Conservation (phyloP, 1,284 basidiomycete genomes). For the Trametes hirsuta region DNA sequence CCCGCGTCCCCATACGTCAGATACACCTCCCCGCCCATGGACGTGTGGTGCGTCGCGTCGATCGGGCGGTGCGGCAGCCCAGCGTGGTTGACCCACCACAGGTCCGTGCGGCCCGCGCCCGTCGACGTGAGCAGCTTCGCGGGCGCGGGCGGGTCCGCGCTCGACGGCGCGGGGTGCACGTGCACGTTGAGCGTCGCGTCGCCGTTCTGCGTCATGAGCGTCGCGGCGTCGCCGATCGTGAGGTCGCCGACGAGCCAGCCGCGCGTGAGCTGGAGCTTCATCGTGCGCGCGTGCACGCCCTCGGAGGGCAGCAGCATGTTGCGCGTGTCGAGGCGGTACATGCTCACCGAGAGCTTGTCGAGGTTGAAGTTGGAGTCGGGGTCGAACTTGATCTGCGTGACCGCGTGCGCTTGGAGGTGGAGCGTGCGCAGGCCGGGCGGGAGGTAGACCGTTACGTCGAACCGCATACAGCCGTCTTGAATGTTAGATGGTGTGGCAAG, state of each 20-base stretch:
- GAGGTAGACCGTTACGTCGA: constrained; percentile 53
- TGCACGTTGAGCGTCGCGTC: constrained; percentile 53
- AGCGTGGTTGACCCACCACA: constrained; percentile 47
- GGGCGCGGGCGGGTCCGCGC: constrained; percentile 34
- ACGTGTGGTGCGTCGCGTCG: constrained; percentile 47
- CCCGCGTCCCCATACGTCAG: constrained; percentile 54
- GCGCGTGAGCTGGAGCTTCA: constrained; percentile 48
- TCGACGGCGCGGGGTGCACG: constrained; percentile 41
- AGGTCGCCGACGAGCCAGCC: constrained; percentile 67
- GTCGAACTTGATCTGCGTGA: constrained; percentile 54
- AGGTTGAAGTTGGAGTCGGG: constrained; percentile 43
- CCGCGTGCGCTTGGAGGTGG: constrained; percentile 42
- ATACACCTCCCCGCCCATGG: constrained; percentile 54
- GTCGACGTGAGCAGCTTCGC: constrained; percentile 50
- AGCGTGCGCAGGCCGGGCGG: constrained; percentile 52
- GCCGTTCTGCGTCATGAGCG: constrained; percentile 52
- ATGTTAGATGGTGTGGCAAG: constrained; percentile 34
- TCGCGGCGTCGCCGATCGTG: constrained; percentile 45
- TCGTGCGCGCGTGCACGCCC: constrained; percentile 42
- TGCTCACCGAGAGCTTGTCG: constrained; percentile 48
- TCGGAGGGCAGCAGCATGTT: constrained; percentile 52
- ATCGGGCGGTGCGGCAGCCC: constrained; percentile 49
- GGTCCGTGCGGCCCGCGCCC: constrained; percentile 51
- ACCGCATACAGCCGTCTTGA: constrained; percentile 51
- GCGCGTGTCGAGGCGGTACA: constrained; percentile 38